Evolutionary conservation across 352 stramenopile genomes (phyloP).

Genomic region (Salisapilia sapeloensis): DNA sequence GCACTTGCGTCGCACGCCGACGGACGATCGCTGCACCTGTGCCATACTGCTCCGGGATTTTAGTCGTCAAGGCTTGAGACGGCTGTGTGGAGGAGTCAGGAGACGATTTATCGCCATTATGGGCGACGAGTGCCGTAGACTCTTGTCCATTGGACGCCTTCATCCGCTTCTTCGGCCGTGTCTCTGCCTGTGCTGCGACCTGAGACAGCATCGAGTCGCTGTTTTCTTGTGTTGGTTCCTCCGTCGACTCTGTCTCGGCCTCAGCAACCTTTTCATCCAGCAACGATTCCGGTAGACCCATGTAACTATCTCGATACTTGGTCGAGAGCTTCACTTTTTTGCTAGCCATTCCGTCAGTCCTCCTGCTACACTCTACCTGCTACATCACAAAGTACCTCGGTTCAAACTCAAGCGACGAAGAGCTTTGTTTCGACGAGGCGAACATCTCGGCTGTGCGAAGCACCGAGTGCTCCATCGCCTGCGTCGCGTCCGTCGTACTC

Average conservation of each 20-base stretch:
- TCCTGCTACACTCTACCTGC: background rate
- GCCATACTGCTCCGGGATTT: conserved; percentile 34
- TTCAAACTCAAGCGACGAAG: conserved; percentile 26
- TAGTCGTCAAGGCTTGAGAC: conserved; percentile 30
- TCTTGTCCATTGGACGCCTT: conserved; percentile 3
- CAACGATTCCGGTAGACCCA: conserved; percentile 35
- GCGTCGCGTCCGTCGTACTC: too few species aligned
- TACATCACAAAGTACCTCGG: conserved; percentile 17
- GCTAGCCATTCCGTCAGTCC: conserved; percentile 8
- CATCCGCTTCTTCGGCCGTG: conserved; percentile 5
- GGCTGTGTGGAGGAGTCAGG: background rate
- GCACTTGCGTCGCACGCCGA: conserved; percentile 73
- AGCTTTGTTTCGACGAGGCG: conserved; percentile 39
- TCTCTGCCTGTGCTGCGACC: conserved; percentile 1
- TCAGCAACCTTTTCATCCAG: too few species aligned
- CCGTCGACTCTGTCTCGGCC: conserved; percentile 2
- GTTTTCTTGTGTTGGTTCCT: conserved; percentile 2
- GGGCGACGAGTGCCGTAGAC: too few species aligned
- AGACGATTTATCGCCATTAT: conserved; percentile 10
- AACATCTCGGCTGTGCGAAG: conserved; percentile 54
- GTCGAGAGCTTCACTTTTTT: conserved; percentile 58
- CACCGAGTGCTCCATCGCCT: conserved; percentile 46
- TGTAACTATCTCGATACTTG: conserved; percentile 38
- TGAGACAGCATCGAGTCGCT: conserved; percentile 1
- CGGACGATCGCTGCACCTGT: conserved; percentile 43